Base-by-base conservation (phyloP, 106 monocot species). In the Agapanthus africanus region DNA sequence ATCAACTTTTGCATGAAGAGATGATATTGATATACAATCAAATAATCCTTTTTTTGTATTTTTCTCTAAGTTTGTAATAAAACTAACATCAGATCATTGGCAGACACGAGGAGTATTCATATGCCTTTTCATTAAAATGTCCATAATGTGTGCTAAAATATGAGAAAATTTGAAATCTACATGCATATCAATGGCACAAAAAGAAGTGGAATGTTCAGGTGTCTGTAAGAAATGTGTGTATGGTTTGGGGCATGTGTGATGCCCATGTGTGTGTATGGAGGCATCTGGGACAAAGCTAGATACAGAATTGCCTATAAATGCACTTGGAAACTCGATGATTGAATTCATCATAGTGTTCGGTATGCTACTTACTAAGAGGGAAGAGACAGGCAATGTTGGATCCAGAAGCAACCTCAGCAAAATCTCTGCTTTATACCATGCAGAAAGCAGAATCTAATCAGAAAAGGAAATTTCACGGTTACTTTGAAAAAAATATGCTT, bases 361-460 rank as follows among this genome's bases (percentile, higher is more conserved):
- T 27, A 7, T 8, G 64, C 6, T 19, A 81, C 91, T 80, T 80
- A 97, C 95, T 78, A 92, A 69, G 13, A 76, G 65, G 49, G 73
- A 51, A 16, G 44, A 59, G 36, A 84, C 38, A 44, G 86, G 88
- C 50, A 84, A 11, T 41, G 65, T 66, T 63, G 78, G 69, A 11
- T 82, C 79, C 73, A 92, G 75, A 70, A 97, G 65, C 83, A 92
- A 62, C 72, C 32, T 87, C 74, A 97, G 63, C 71, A 97, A 73
- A 54, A 84, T 77, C 56, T 80, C 95, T 97, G 86, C 62, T 73
- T 35, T 23, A 31, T n/a, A 75, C 7, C 36, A 72, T 60, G 26
- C n/a, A 67, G 40, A 70, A 77, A 31, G 64, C 67, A 83, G 41
- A 69, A 70, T 70, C n/a, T 46, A 76, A 70, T 47, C 31, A 65